phyloP scores from a whole-genome alignment of 306 rosid genomes.

The Sphenostylis stenocarpa region DNA sequence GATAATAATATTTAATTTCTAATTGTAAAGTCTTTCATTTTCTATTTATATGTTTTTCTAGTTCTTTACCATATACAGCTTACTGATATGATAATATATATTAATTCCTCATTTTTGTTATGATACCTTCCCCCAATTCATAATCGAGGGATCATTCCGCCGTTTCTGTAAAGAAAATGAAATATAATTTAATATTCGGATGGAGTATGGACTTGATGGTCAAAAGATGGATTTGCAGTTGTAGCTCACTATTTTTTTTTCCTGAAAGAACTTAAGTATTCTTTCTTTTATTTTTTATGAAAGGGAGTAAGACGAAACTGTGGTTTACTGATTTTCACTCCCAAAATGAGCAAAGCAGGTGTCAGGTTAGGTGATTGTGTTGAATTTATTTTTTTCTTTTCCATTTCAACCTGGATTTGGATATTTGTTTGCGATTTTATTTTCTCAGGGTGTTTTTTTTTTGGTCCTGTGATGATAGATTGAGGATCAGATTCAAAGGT shows the following conservation, averaged over 20 bases:
- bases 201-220: not conserved
- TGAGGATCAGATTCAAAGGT: not conserved
- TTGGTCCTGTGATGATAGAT: not conserved
- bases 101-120: not conserved
- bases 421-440: not conserved
- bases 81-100: not conserved
- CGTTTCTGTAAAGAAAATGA: not conserved
- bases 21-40: not conserved
- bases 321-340: not conserved
- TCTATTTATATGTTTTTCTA: not conserved
- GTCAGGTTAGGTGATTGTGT: not conserved
- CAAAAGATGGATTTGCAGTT: not conserved
- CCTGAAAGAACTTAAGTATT: not conserved
- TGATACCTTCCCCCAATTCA: not conserved
- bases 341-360: slow-evolving; percentile 7
- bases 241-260: not conserved
- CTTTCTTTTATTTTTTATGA: not conserved
- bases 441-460: not conserved
- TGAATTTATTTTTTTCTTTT: not conserved
- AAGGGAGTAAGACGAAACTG: not conserved
- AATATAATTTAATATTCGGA: not conserved
- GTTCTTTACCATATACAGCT: not conserved
- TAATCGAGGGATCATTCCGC: not conserved
- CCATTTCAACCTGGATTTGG: not conserved
- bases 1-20: not conserved